Evolutionary conservation across 2,329 filamentous ascomycete genomes (phyloP).

Genomic region (Trichoderma sp.): DNA sequence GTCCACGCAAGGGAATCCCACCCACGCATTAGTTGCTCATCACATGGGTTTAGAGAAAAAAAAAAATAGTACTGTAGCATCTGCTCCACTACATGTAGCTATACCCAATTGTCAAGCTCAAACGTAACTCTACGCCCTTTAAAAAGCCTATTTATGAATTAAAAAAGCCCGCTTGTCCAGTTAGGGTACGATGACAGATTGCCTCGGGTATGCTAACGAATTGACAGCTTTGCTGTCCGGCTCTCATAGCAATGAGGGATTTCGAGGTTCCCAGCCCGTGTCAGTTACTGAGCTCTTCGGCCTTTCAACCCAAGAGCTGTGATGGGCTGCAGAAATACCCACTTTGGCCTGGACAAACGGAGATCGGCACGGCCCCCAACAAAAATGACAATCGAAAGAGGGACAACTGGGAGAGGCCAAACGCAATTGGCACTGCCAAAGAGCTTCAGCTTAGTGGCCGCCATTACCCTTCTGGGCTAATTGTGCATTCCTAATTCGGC

Average conservation of each 20-base stretch:
- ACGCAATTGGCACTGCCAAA: neutral
- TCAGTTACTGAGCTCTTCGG: neutral
- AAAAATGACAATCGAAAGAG: neutral
- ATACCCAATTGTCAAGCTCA: neutral
- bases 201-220: neutral
- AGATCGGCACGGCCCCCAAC: slow-evolving; percentile 19
- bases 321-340: neutral
- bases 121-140: neutral
- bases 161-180: slow-evolving; percentile 5
- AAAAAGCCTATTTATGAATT: neutral
- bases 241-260: neutral
- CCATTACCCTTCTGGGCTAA: slow-evolving; percentile 17
- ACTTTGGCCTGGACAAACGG: slow-evolving; percentile 5
- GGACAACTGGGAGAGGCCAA: neutral
- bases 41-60: slow-evolving; percentile 7
- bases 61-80: too few relatives aligned
- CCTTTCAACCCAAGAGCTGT: neutral
- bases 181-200: neutral
- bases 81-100: neutral
- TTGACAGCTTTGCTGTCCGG: neutral
- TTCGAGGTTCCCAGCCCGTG: neutral
- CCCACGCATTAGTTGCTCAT: neutral
- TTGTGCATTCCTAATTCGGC: slow-evolving; percentile 2
- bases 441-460: neutral
- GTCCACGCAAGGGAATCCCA: neutral